Percentiles rank a stretch among this genome's conserved stretches.
These are phyloP conservation scores for Cyathus striatus DNA, from an alignment of 768 basidiomycete species.

Conservation along the genomic window DNA sequence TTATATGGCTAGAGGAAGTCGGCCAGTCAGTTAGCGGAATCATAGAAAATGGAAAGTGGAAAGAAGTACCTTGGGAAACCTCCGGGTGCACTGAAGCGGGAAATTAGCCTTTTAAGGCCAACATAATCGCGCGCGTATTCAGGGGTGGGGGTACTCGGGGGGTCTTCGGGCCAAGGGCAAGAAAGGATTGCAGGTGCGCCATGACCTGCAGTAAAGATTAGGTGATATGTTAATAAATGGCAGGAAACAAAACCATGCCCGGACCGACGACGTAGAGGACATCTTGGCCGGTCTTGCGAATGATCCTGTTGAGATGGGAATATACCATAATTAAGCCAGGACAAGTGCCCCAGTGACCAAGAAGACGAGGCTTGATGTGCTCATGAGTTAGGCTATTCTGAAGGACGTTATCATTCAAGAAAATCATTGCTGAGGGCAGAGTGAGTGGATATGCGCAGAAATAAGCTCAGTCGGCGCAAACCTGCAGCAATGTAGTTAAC, in stretches of 20 bases:
- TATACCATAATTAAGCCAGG: conserved; percentile 70
- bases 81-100: conserved; percentile 74
- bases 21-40: conserved; percentile 1
- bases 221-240: not conserved
- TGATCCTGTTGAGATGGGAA: conserved; percentile 66
- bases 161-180: conserved; percentile 81
- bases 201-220: conserved; percentile 41
- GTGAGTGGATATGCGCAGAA: not conserved
- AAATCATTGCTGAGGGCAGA: conserved; percentile 67
- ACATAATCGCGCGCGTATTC: conserved; percentile 47
- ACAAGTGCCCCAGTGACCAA: conserved; percentile 85
- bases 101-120: conserved; percentile 66
- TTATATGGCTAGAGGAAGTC: conserved; percentile 48
- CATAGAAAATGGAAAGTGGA: not conserved
- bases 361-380: conserved; percentile 75
- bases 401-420: conserved; percentile 68
- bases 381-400: conserved; percentile 53
- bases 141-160: conserved; percentile 54
- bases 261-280: conserved; percentile 79
- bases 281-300: conserved; percentile 55
- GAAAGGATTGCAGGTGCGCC: conserved; percentile 87
- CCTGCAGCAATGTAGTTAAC: conserved; percentile 71
- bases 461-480: conserved; percentile 17
- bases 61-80: conserved; percentile 69
- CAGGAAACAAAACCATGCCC: conserved; percentile 27